These are phyloP conservation scores for Fusarium mundagurra DNA, from an alignment of 2,329 filamentous ascomycete genomes.

Conservation along the genomic window DNA sequence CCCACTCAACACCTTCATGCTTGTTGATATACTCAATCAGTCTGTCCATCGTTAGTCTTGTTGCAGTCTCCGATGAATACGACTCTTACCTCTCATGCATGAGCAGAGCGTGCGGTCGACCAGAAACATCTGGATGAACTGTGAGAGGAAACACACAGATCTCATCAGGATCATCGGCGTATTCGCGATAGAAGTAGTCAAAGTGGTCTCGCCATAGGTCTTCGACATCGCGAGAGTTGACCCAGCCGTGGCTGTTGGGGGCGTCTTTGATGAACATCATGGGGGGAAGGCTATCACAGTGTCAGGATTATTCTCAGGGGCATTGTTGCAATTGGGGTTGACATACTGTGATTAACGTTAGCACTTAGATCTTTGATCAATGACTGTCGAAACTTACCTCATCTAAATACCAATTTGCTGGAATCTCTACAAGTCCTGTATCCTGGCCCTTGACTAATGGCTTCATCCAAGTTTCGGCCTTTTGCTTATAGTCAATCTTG, in stretches of 20 bases:
- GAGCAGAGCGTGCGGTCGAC: constrained; percentile 75
- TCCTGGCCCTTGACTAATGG: constrained; percentile 66
- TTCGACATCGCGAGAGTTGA: constrained; percentile 68
- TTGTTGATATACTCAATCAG: constrained; percentile 74
- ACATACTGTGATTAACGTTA: background rate
- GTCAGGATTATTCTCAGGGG: background rate
- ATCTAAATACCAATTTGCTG: constrained; percentile 68
- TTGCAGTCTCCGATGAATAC: accelerated
- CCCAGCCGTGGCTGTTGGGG: constrained; percentile 71
- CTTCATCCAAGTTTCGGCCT: constrained; percentile 50
- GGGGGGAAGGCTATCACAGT: constrained; percentile 57
- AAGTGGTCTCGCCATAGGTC: constrained; percentile 74
- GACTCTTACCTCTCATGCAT: constrained; percentile 68
- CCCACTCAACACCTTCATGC: constrained; percentile 70
- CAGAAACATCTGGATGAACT: constrained; percentile 78
- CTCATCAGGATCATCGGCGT: constrained; percentile 59
- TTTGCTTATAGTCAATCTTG: constrained; percentile 69
- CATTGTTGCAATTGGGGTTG: accelerated
- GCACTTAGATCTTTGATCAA: accelerated
- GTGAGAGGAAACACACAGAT: constrained; percentile 83
- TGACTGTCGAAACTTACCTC: constrained; percentile 44
- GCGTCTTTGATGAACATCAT: constrained; percentile 79
- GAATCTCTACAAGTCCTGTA: constrained; percentile 74
- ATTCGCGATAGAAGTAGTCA: constrained; percentile 77
- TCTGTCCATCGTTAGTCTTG: background rate